Percentiles rank a stretch among this genome's conserved stretches.
phyloP scores from a whole-genome alignment of 495 filamentous ascomycete species.

The Talaromyces adpressus region DNA sequence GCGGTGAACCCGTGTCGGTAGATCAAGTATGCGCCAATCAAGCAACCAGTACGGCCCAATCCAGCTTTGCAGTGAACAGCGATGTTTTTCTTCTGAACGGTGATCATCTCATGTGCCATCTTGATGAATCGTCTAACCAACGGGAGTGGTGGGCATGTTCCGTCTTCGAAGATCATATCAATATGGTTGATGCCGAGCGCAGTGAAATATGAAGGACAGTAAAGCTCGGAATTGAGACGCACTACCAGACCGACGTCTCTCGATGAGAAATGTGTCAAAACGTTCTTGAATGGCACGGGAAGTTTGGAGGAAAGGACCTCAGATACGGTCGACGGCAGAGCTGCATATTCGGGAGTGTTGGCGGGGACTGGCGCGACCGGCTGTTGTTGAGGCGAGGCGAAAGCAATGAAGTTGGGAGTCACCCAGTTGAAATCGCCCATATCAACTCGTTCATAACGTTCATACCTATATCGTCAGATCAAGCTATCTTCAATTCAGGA shows the following conservation, averaged over 20 bases:
- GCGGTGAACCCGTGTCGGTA: slow-evolving; percentile 98
- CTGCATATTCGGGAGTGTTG: slow-evolving; percentile 62
- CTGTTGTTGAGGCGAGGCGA: slow-evolving; percentile 85
- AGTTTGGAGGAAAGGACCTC: slow-evolving; percentile 59
- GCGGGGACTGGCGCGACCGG: slow-evolving; percentile 63
- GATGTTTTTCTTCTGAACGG: slow-evolving; percentile 74
- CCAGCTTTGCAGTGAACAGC: slow-evolving; percentile 99
- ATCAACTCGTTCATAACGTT: slow-evolving; percentile 90
- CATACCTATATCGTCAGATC: slow-evolving; percentile 53
- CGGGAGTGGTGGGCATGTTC: slow-evolving; percentile 82
- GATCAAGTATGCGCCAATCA: slow-evolving; percentile 96
- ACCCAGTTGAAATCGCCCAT: slow-evolving; percentile 99
- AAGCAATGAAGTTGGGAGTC: slow-evolving; percentile 88
- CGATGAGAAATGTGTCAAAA: slow-evolving; percentile 77
- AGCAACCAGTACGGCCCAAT: slow-evolving; percentile 88
- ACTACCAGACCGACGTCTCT: slow-evolving; percentile 90
- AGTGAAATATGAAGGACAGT: slow-evolving; percentile 91
- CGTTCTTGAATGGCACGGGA: slow-evolving; percentile 86
- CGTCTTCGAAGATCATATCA: slow-evolving; percentile 99
- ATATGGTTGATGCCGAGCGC: slow-evolving; percentile 90
- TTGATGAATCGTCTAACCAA: slow-evolving; percentile 90
- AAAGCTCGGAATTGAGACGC: slow-evolving; percentile 89
- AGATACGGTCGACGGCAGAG: slow-evolving; percentile 59
- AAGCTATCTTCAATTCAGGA: neutral
- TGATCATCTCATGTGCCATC: slow-evolving; percentile 91